Evolutionary conservation across 345 rosid species (phyloP), one percentile per base, ranked within the genome.

Genomic region (Bruguiera gymnorhiza): DNA sequence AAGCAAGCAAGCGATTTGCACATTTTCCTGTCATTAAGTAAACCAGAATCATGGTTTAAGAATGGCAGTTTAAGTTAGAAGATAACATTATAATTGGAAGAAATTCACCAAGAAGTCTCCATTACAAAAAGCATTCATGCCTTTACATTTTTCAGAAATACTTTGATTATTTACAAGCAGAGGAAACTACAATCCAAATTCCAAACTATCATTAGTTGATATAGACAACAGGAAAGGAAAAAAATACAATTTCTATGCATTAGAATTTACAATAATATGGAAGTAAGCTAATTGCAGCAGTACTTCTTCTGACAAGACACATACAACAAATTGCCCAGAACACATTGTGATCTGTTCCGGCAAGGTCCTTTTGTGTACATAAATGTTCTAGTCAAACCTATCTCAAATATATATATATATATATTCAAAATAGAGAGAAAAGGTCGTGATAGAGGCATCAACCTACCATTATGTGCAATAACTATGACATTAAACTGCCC

Each of bases 381-480:
- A 50, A 1, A 65, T 9, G 11, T 27, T 48, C n/a, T 15, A 3
- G 46, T 7, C 9, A 34, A 24, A 36, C 5, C 46, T 39, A 15
- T 34, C 43, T 34, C 51, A 21, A 21, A 11, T 18, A 3, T 66
- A 11, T 39, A 43, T 32, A 32, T 62, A 6, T 53, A 54, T 46
- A 59, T 18, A 3, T 66, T 8, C 50, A 60, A 39, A 16, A 6
- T 29, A 16, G 65, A 32, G 29, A 30, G 29, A 43, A 75, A 24
- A 29, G 34, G 71, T 8, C 63, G 60, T 21, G 32, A 67, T 30
- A 31, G 62, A 59, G 58, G 73, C 34, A 56, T 23, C 18, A 48
- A 72, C 60, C 75, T 77, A 93, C 98, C 98, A 68, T 94, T 91
- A 76, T 94, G 98, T 78, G 98, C 98, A 79, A 94, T 89, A 74